Conservation (phyloP, 2,329 filamentous ascomycete genomes). For the Claviceps sorghi region DNA sequence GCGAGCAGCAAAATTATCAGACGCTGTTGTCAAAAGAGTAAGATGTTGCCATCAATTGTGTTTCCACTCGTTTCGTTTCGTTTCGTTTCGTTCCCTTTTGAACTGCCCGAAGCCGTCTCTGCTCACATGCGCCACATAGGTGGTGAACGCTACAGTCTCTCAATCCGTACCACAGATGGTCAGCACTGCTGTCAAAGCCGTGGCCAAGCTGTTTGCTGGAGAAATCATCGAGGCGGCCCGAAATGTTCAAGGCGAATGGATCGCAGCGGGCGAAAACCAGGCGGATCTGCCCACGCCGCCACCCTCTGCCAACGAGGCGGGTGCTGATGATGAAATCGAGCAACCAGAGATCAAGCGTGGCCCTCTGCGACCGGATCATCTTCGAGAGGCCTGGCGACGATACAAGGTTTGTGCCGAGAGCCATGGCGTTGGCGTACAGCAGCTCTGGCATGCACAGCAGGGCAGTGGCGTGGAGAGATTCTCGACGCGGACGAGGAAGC, state of each 20-base stretch:
- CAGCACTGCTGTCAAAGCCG: conserved; percentile 59
- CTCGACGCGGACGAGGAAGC: conserved; percentile 34
- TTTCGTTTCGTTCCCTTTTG: not conserved
- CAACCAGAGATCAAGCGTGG: conserved; percentile 24
- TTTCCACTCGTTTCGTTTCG: too few species aligned
- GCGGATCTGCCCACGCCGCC: conserved; percentile 34
- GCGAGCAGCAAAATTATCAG: conserved; percentile 53
- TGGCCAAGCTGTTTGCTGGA: conserved; percentile 63
- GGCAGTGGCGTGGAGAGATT: conserved; percentile 46
- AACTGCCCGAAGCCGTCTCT: not conserved
- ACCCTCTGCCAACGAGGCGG: conserved; percentile 17
- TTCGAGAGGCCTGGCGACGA: conserved; percentile 57
- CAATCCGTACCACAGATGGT: conserved; percentile 63
- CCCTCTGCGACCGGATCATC: conserved; percentile 58
- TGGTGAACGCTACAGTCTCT: conserved; percentile 68
- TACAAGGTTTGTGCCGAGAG: conserved; percentile 51
- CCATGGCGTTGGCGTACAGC: conserved; percentile 44
- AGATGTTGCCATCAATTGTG: conserved; percentile 11
- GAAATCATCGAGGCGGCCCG: conserved; percentile 61
- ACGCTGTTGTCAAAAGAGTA: conserved; percentile 54
- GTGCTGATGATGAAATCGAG: conserved; percentile 18
- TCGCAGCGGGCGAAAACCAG: conserved; percentile 43
- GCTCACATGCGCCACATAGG: conserved; percentile 21
- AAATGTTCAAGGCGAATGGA: conserved; percentile 58
- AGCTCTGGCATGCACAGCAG: conserved; percentile 47